A percentile compares a stretch with the other conserved stretches of the same genome.
Evolutionary conservation across 257 asterid species (phyloP).

Genomic region (Nicotiana sylvestris): DNA sequence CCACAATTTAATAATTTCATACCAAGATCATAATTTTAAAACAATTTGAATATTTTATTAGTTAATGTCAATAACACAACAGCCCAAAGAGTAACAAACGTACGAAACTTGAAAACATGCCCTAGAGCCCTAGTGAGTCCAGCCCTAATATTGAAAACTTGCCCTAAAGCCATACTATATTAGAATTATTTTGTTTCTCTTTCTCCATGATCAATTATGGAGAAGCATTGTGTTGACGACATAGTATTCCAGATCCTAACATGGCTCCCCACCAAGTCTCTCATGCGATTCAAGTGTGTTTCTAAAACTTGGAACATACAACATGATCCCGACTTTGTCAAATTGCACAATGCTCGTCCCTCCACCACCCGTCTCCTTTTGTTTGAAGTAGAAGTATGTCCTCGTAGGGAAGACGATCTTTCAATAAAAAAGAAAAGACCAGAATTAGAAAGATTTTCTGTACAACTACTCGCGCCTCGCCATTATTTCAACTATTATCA

Average conservation of each 20-base stretch:
- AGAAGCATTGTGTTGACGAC: background rate
- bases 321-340: background rate
- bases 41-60: background rate
- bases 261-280: background rate
- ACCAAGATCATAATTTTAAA: background rate
- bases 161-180: background rate
- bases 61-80: too few relatives aligned
- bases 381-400: background rate
- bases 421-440: background rate
- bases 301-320: background rate
- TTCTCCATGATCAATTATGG: background rate
- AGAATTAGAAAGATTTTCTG: background rate
- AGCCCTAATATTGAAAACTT: background rate
- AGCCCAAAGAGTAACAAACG: too few relatives aligned
- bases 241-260: background rate
- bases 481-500: background rate
- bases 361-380: background rate
- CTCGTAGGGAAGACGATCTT: background rate
- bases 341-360: background rate
- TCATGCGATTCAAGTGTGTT: constrained; percentile 6
- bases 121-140: background rate
- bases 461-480: background rate
- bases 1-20: too few relatives aligned
- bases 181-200: too few relatives aligned
- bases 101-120: too few relatives aligned